Conservation (phyloP, 371 early-diverging fungal species). For the Syncephalastrum sp. region DNA sequence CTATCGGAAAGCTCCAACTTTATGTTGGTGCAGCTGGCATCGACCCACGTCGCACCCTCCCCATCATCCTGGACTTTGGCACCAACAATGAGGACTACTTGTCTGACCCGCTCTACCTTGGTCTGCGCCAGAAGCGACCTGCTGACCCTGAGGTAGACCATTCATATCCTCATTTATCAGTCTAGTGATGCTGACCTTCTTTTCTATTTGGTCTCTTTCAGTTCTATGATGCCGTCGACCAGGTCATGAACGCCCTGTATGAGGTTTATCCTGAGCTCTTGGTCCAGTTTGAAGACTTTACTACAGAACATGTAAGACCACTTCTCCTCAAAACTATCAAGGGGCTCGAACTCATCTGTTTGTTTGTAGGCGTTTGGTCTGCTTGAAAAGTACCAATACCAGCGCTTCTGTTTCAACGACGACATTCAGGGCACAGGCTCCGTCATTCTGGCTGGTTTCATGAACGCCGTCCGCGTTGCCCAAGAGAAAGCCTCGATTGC, state of each 20-base stretch:
- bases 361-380: conserved; percentile 66
- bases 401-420: conserved; percentile 74
- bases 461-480: conserved; percentile 76
- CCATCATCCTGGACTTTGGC: conserved; percentile 88
- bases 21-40: conserved; percentile 91
- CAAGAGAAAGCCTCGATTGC: conserved; percentile 48
- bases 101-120: conserved; percentile 86
- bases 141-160: conserved; percentile 48
- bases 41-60: conserved; percentile 81
- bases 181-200: not conserved
- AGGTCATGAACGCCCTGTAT: conserved; percentile 71
- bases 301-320: conserved; percentile 67
- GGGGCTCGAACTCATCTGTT: conserved; percentile 5
- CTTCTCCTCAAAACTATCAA: too few relatives aligned
- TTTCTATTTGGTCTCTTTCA: conserved; percentile 4
- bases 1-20: conserved; percentile 89
- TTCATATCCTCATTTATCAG: not conserved
- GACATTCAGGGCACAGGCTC: conserved; percentile 83
- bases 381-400: conserved; percentile 64
- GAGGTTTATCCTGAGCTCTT: conserved; percentile 73
- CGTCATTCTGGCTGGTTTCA: conserved; percentile 88
- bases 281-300: conserved; percentile 93
- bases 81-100: conserved; percentile 78
- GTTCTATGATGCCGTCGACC: conserved; percentile 81
- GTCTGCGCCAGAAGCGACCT: conserved; percentile 74